Evolutionary conservation across 306 rosid species (phyloP).

Genomic region (Carpinus viminea): DNA sequence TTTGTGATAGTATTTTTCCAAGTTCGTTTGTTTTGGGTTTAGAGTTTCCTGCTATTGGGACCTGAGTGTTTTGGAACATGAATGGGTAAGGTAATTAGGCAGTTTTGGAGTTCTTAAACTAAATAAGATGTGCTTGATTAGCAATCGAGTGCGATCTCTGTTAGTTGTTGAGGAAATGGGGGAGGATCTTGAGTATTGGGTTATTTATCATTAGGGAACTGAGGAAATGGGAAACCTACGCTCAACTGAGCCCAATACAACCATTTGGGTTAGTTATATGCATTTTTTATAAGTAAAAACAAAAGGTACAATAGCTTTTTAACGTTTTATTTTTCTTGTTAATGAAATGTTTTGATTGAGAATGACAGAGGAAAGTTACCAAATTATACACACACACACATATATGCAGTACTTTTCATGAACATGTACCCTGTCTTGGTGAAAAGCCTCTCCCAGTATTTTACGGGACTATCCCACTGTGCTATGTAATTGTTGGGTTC

Average conservation of each 20-base stretch:
- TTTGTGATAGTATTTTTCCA: neutral
- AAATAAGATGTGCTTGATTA: neutral
- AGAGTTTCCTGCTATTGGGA: neutral
- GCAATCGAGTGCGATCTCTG: neutral
- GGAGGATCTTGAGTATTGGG: neutral
- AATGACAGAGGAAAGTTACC: neutral
- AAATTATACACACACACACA: neutral
- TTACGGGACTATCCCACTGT: neutral
- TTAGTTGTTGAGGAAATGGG: constrained; percentile 19
- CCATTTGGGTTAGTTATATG: neutral
- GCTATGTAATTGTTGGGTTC: neutral
- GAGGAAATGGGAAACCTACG: neutral
- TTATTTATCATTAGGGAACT: no score
- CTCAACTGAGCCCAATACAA: neutral
- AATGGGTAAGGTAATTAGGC: neutral
- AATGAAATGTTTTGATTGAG: neutral
- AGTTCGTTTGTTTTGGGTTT: neutral
- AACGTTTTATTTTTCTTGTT: neutral
- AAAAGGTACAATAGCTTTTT: neutral
- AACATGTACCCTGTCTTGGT: neutral
- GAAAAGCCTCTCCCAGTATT: neutral
- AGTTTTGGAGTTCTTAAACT: neutral
- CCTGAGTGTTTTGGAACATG: neutral
- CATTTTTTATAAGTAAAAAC: neutral
- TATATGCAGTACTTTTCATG: neutral